Base-by-base conservation (phyloP, 805 yeast genomes). In the Kurtzmaniella fragi region DNA sequence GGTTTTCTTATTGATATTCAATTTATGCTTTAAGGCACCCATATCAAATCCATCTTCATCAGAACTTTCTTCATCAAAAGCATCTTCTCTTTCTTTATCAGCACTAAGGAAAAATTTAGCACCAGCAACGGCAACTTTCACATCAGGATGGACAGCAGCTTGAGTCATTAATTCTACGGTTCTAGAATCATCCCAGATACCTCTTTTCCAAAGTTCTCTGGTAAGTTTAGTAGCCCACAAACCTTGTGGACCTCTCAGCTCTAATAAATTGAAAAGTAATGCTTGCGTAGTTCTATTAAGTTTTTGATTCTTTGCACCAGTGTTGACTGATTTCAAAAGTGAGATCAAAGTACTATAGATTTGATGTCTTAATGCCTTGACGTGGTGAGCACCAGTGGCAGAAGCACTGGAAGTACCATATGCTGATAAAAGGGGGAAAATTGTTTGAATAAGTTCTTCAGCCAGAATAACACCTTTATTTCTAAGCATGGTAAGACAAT, bases 141-240 rank as follows among this genome's bases (percentile, higher is more conserved):
- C 69, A 52, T 93, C 95, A 12, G 83, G 82, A 54, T 89, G 96
- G 44, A 87, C 63, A 2, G 97, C 88, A 1, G 98, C 97, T 52
- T 88, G 93, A 1, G 95, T 83, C 98, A 93, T 90, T 54, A 93
- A 80, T 62, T 93, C 99, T n/a, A 93, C 95, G 0, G 98, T 84
- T 53, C 97, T 73, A 0, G 95, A 77, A 59, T 93, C 99, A 60
- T 89, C 97, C 99, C 99, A 93, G 42, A 93, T 85, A 55, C 95
- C 95, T 57, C 98, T 77, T 68, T 96, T 78, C 99, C 99, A 93
- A 37, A 93, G 69, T 61, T 93, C 98, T 57, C 98, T 77, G 4
- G 97, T 89, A 41, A 93, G 67, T 54, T 88, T 90, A 2, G 97
- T 86, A 6, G 98, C 97, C 97, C 98, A 93, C 17, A 93, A 66